phyloP scores from a whole-genome alignment of 2,329 filamentous ascomycete genomes.

The Podosphaera aphanis region DNA sequence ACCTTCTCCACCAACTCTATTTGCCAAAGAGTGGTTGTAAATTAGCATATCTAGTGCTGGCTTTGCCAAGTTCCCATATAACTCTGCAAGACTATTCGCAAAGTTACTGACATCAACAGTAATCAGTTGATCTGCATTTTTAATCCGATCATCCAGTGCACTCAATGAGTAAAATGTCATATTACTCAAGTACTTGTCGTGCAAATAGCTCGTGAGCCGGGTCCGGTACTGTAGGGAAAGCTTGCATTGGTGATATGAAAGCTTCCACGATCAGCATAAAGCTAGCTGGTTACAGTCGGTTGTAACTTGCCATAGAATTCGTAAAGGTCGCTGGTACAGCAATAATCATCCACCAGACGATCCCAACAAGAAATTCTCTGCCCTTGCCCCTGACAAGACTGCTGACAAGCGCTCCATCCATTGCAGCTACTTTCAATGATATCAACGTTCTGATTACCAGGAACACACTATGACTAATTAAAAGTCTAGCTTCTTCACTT shows the following conservation, averaged over 20 bases:
- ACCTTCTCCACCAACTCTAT: constrained; percentile 81
- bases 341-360: constrained; percentile 97
- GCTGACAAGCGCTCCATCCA: constrained; percentile 85
- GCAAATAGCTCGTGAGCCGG: constrained; percentile 78
- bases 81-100: constrained; percentile 76
- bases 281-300: neutral
- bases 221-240: constrained; percentile 82
- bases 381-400: constrained; percentile 77
- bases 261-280: constrained; percentile 22
- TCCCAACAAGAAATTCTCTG: constrained; percentile 64
- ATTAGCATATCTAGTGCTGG: constrained; percentile 88
- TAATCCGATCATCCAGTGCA: constrained; percentile 86
- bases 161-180: constrained; percentile 96
- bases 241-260: constrained; percentile 92
- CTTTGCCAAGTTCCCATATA: constrained; percentile 93
- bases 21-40: constrained; percentile 83
- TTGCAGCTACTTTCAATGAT: constrained; percentile 82
- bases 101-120: constrained; percentile 93
- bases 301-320: constrained; percentile 66
- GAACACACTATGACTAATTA: constrained; percentile 84
- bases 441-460: constrained; percentile 75
- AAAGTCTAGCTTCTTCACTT: constrained; percentile 65
- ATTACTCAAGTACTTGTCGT: constrained; percentile 87
- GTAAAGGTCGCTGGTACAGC: constrained; percentile 92
- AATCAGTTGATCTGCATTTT: constrained; percentile 93